Evolutionary conservation across 495 filamentous ascomycete species (phyloP).

Genomic region (Viridothelium virens): DNA sequence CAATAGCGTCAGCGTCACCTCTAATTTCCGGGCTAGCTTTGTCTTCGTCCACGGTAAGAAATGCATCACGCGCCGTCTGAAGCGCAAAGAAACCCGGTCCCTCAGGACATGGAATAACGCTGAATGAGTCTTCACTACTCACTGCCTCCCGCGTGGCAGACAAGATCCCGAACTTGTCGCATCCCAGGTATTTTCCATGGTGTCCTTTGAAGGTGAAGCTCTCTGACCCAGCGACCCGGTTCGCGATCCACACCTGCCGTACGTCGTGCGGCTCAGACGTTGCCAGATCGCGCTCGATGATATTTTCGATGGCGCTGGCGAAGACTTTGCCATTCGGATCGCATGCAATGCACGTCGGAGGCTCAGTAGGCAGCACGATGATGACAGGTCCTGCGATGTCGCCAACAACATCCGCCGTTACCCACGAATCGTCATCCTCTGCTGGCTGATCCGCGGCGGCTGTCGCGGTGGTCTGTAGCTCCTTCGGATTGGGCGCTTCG

Average conservation of each 20-base stretch:
- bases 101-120: constrained; percentile 29
- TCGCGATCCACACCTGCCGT: constrained; percentile 90
- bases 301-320: constrained; percentile 68
- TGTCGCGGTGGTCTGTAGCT: constrained; percentile 33
- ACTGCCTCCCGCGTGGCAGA: constrained; percentile 73
- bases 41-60: constrained; percentile 34
- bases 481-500: constrained; percentile 35
- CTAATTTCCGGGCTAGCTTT: constrained; percentile 52
- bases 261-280: constrained; percentile 92
- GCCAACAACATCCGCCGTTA: constrained; percentile 63
- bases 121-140: constrained; percentile 70
- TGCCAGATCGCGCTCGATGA: constrained; percentile 64
- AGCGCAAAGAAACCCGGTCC: constrained; percentile 29
- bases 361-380: constrained; percentile 63
- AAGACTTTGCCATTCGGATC: constrained; percentile 83
- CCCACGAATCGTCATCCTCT: constrained; percentile 76
- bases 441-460: constrained; percentile 36
- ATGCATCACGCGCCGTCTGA: constrained; percentile 32
- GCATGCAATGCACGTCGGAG: constrained; percentile 65
- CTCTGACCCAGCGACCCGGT: constrained; percentile 73
- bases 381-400: constrained; percentile 84
- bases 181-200: constrained; percentile 78
- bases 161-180: constrained; percentile 74
- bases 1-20: constrained; percentile 65
- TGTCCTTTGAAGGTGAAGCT: constrained; percentile 75